Base-by-base conservation (phyloP, 164 flowering plant genomes). In the Annona cherimola region DNA sequence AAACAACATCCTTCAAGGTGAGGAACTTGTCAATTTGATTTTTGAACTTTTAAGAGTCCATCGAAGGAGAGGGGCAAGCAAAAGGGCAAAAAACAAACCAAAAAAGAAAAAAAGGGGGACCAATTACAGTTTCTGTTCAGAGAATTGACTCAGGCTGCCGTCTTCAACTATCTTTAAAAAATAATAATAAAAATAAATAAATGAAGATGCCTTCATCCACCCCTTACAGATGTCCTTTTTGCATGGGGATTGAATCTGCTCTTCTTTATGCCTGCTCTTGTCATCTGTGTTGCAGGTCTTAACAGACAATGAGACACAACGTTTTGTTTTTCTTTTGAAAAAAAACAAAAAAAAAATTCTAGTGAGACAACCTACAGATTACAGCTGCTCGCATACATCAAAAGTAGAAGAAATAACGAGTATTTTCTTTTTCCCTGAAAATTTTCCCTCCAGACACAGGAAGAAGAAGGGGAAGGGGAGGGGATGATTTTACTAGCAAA, bases 281-380 rank as follows among this genome's bases (percentile, higher is more conserved):
- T 19, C 64, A n/a, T 7, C 11, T 14, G 19, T 7, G 69, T 66
- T 66, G 50, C 54, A 26, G 35, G 35, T n/a, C 50, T 66, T 54
- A 44, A 43, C 54, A 66, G 26, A 40, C 40, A 5, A 5, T 16
- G 69, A 45, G 18, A 66, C 4, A 66, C 16, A 66, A 19, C 43
- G 66, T 67, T 45, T 18, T 44, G 55, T 59, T 41, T 26, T 50
- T 50, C 57, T 8, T 16, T 50, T 1, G 14, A 0, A 50, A 50
- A 50, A 46, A 1, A 14, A 60, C 2, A 67, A 57, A 8, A 68
- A 26, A 54, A 77, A 72, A 75, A 78, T 74, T 73, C 76, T 75
- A 82, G 79, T 77, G 83, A 76, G 77, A 77, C 74, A 61, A 80
- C 77, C 83, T 62, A 60, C 73, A 74, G 74, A 73, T 75, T 83